phyloP scores from a whole-genome alignment of 73 alveolate species.

The Halteria grandinella region DNA sequence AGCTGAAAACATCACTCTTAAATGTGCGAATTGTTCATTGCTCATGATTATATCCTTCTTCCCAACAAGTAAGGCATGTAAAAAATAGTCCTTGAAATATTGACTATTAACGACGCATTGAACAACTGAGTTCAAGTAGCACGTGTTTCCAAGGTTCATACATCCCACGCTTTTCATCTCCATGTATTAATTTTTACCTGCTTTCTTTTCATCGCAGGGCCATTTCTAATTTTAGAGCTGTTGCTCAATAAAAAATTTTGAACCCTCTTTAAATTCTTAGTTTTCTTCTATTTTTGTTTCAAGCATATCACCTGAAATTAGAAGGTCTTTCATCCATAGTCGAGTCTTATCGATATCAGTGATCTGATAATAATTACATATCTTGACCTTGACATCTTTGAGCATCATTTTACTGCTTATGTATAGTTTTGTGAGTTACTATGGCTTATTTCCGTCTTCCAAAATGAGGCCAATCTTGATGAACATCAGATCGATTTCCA shows the following conservation, averaged over 20 bases:
- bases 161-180: slow-evolving; percentile 46
- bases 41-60: slow-evolving; percentile 31
- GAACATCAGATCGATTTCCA: slow-evolving; percentile 25
- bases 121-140: slow-evolving; percentile 76
- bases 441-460: slow-evolving; percentile 52
- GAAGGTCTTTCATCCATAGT: neutral
- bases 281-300: neutral
- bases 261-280: neutral
- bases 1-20: too few species aligned
- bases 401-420: slow-evolving; percentile 3
- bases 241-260: slow-evolving; percentile 3
- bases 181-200: neutral
- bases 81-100: slow-evolving; percentile 66
- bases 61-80: slow-evolving; percentile 12
- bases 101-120: slow-evolving; percentile 75
- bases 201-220: slow-evolving; percentile 38
- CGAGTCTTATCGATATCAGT: neutral
- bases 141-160: slow-evolving; percentile 75
- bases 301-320: neutral
- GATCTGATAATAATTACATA: neutral
- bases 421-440: neutral
- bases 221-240: slow-evolving; percentile 25
- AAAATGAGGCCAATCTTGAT: neutral
- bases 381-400: neutral
- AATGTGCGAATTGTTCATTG: neutral